phyloP scores from a whole-genome alignment of 495 filamentous ascomycete genomes.

The Tuber indicum region DNA sequence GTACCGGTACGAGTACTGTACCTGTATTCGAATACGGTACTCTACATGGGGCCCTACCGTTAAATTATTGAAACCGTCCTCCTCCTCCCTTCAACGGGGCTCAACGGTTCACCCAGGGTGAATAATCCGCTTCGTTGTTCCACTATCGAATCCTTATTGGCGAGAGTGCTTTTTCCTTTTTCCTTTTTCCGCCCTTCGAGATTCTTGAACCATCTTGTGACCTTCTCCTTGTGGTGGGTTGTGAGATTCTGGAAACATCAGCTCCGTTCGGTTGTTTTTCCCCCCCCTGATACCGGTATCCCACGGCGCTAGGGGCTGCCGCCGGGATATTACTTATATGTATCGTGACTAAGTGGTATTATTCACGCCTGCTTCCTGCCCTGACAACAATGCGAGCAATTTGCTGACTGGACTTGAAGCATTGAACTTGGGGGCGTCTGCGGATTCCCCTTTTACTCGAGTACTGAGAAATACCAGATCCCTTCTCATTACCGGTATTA shows the following conservation, averaged over 20 bases:
- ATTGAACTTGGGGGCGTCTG: not conserved
- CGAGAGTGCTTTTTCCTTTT: not conserved
- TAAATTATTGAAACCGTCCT: not conserved
- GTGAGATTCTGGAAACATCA: not conserved
- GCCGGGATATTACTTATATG: not conserved
- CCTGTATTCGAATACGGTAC: too few relatives aligned
- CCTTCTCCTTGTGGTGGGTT: not conserved
- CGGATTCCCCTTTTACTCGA: not conserved
- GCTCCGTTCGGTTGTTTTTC: not conserved
- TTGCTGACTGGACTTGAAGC: not conserved
- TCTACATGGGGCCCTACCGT: not conserved
- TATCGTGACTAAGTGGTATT: not conserved
- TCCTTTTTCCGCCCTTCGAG: not conserved
- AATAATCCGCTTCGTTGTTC: not conserved
- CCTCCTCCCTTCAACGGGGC: not conserved
- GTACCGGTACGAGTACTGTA: too few relatives aligned
- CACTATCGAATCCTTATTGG: not conserved
- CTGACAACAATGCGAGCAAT: not conserved
- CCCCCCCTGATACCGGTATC: not conserved
- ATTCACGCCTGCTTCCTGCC: not conserved
- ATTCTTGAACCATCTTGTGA: not conserved
- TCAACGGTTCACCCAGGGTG: not conserved
- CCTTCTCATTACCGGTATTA: not conserved
- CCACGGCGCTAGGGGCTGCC: not conserved
- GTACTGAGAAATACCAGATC: not conserved